Base-by-base conservation (phyloP, 805 yeast species). In the Monosporozyma unispora region DNA sequence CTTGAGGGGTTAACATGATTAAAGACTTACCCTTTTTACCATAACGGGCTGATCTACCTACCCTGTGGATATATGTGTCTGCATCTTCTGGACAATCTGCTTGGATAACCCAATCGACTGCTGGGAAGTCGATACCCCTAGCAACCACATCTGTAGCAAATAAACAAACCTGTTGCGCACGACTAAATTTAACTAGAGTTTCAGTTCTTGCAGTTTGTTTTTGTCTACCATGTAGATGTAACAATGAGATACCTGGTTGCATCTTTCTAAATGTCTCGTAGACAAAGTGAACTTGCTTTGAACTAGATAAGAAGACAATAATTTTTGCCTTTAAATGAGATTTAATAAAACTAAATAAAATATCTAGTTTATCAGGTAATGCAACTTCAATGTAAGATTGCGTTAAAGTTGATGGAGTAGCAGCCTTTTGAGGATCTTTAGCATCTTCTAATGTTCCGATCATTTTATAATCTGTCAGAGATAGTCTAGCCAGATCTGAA, bases 31-130 rank as follows among this genome's bases (percentile, higher is more conserved):
- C 97, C 39, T 73, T 73, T 58, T 88, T 80, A 29, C 95, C 96
- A 57, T 85, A 87, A 52, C 96, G 74, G 2, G 96, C 96, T 49
- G 84, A 80, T 64, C 96, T 78, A 2, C 96, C 96, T 9, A 86
- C 96, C 60, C 96, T 74, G 59, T 88, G 96, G 48, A 88, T 86
- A 66, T 89, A 88, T 0, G 96, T 89, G 28, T 89, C 87, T 2
- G 80, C 76, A 65, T 87, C 95, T 62, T 88, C 96, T 0, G 96
- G 96, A 58, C 95, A 86, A 62, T 88, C 96, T 0, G 87, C 75
- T 64, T 88, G 96, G 8, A 88, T 73, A n/a, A 88, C 96, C 96
- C 96, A 88, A 61, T 89, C 95, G 46, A 88, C 86, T 5, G 90
- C 86, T 0, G 96, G 96, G 67, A 89, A 87, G 65, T 88, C 96